Conservation (phyloP, 305 asterid species). For the Withania somnifera region DNA sequence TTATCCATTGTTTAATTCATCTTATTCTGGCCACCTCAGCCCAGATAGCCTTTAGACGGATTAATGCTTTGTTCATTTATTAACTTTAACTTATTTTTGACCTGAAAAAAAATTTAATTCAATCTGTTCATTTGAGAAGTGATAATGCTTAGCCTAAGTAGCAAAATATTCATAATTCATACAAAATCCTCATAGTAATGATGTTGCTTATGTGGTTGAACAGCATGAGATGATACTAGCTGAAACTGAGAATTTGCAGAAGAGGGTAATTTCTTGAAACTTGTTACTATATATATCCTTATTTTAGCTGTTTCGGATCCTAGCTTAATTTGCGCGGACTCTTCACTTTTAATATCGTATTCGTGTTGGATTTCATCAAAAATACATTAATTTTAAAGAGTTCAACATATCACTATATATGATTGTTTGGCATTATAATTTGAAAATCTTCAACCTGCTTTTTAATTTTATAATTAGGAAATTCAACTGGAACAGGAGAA, state of each 20-base stretch:
- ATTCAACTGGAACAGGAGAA: conserved; percentile 11
- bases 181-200: not conserved
- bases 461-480: not conserved
- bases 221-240: conserved; percentile 11
- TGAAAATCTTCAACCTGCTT: not conserved
- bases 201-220: not conserved
- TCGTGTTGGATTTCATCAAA: too few relatives aligned
- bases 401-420: too few relatives aligned
- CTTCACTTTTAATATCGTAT: too few relatives aligned
- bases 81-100: not conserved
- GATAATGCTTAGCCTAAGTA: not conserved
- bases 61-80: not conserved
- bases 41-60: not conserved
- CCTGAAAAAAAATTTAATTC: not conserved
- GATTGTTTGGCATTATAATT: too few relatives aligned
- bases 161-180: not conserved
- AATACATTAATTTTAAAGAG: too few relatives aligned
- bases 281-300: not conserved
- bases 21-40: not conserved
- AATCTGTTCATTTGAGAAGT: not conserved
- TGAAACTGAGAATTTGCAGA: conserved; percentile 12
- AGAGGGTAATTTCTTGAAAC: conserved; percentile 3
- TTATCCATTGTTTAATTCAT: not conserved
- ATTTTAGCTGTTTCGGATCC: too few relatives aligned
- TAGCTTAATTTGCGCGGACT: too few relatives aligned